Evolutionary conservation across 345 rosid species (phyloP), one percentile per base, ranked within the genome.

Genomic region (Gossypium herbaceum): DNA sequence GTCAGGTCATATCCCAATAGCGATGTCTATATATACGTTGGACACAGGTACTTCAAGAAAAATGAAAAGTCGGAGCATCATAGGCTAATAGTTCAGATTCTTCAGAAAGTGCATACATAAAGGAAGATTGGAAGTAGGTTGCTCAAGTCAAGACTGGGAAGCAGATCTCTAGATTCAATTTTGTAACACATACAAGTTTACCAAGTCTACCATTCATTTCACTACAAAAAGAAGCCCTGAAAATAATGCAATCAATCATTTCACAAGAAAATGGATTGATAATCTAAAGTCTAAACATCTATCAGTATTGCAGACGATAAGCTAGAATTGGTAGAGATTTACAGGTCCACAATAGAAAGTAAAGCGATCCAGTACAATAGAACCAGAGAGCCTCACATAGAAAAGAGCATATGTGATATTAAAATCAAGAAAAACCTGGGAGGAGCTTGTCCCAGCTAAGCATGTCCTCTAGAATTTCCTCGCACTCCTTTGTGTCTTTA

Each of bases 371-470:
- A 47, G 41, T 47, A 67, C 47, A n/a, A 13, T 15, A 13, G 12
- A 67, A 67, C 20, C 11, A 45, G 16, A 20, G 1, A 67, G 56
- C n/a, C 39, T 12, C 17, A 3, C 12, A 47, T 24, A 13, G 27
- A 74, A 76, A 41, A 64, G 16, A 7, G 47, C 19, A 72, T 24
- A 71, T 62, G 52, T 43, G 54, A 58, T 2, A 54, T 56, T 12
- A 22, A 22, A 68, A 56, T 67, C 24, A 69, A 41, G 13, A 15
- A 24, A 63, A 84, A 92, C 97, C 93, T 59, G 98, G 96, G 80
- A 93, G 98, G 43, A 95, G 97, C 69, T 89, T 90, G 75, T 90
- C 94, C 99, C 98, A 93, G 67, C 84, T 79, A 75, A 91, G 93
- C 94, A 90, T 93, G 83, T 89, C 98, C 83, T 95, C 96, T 22